Evolutionary conservation across 441 rosid genomes (phyloP).

Genomic region (Flueggea neowawraea): DNA sequence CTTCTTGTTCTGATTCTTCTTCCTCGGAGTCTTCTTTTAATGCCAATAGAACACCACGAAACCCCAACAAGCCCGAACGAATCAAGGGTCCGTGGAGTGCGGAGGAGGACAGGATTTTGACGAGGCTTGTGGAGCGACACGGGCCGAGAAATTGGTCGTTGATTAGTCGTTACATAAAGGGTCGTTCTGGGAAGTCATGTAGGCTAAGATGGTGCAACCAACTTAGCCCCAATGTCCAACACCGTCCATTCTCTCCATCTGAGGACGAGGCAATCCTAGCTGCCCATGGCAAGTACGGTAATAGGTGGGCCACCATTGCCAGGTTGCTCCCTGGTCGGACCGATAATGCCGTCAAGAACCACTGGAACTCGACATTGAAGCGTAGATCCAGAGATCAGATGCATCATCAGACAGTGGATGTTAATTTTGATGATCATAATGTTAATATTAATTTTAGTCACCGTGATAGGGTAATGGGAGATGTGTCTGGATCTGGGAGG

Average conservation of each 20-base stretch:
- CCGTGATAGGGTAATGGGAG: background rate
- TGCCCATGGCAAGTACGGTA: slow-evolving; percentile 62
- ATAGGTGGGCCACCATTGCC: slow-evolving; percentile 81
- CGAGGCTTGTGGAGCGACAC: slow-evolving; percentile 46
- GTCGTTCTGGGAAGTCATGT: slow-evolving; percentile 72
- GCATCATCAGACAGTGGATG: slow-evolving; percentile 9
- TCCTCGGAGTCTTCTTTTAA: slow-evolving; percentile 50
- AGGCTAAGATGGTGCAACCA: slow-evolving; percentile 80
- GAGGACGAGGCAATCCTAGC: slow-evolving; percentile 66
- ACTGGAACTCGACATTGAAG: slow-evolving; percentile 72
- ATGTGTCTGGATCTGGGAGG: slow-evolving; percentile 10
- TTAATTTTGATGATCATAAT: background rate
- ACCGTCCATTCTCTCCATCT: slow-evolving; percentile 55
- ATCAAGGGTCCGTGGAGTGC: slow-evolving; percentile 82
- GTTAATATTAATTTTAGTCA: too few relatives aligned
- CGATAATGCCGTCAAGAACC: slow-evolving; percentile 73
- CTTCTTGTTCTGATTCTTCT: slow-evolving; percentile 46
- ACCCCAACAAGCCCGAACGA: slow-evolving; percentile 23
- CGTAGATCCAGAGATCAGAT: slow-evolving; percentile 34
- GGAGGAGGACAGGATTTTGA: slow-evolving; percentile 61
- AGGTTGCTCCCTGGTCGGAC: slow-evolving; percentile 65
- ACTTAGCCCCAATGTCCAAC: slow-evolving; percentile 60
- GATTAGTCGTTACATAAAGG: slow-evolving; percentile 55
- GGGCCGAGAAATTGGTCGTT: slow-evolving; percentile 70
- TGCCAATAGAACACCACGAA: slow-evolving; percentile 14